phyloP scores from a whole-genome alignment of 768 basidiomycete genomes.

The Udeniomyces megalosporus region DNA sequence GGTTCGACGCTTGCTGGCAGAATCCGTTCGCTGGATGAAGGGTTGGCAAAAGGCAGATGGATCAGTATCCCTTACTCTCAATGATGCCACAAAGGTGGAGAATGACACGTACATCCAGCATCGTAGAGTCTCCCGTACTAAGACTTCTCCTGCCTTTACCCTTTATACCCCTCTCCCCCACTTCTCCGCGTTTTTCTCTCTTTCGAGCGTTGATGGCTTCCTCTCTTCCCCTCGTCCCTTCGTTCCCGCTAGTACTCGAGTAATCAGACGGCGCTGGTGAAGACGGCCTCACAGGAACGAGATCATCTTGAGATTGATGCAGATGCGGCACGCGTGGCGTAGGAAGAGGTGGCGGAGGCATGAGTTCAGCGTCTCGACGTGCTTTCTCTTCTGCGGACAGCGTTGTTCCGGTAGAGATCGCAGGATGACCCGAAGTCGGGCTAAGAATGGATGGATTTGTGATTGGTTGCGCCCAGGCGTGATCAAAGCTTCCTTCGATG shows the following conservation, averaged over 20 bases:
- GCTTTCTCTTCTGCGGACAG: not conserved
- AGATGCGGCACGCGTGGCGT: not conserved
- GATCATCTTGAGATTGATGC: not conserved
- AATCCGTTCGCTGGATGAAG: too few species aligned
- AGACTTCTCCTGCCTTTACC: not conserved
- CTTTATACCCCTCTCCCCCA: not conserved
- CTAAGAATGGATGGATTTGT: not conserved
- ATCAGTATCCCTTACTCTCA: too few species aligned
- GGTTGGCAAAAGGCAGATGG: too few species aligned
- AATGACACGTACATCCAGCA: too few species aligned
- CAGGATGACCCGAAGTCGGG: not conserved
- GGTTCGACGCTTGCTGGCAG: not conserved
- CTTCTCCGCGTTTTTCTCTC: not conserved
- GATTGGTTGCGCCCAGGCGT: too few species aligned
- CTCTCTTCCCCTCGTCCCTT: not conserved
- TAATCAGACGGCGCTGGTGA: not conserved
- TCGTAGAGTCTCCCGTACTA: not conserved
- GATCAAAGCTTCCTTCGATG: too few species aligned
- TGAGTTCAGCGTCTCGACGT: not conserved
- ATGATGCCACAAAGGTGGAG: too few species aligned
- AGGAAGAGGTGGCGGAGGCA: conserved; percentile 12
- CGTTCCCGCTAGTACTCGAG: not conserved
- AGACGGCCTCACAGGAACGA: not conserved
- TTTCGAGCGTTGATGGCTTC: conserved; percentile 1
- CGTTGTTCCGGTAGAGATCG: not conserved